Percentiles rank a stretch among this genome's conserved stretches.
Conservation (phyloP, 2,329 filamentous ascomycete species). For the Ophiostoma quercus region DNA sequence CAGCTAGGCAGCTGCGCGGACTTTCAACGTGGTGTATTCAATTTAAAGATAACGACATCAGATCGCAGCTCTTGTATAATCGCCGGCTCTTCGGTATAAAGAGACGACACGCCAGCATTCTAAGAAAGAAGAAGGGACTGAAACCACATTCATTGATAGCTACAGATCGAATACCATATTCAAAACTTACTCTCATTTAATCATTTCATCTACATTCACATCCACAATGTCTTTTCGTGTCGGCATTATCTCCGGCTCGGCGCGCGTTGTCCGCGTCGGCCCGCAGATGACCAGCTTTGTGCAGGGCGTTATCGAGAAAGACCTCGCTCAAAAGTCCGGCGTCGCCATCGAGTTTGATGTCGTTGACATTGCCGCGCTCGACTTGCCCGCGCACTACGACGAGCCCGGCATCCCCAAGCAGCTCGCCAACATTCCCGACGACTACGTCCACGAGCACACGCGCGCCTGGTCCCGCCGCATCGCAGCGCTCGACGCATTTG, state of each 20-base stretch:
- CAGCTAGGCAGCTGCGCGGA: not conserved
- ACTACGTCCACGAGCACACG: conserved; percentile 35
- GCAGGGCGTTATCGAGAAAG: not conserved
- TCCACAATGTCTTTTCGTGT: not conserved
- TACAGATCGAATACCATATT: not conserved
- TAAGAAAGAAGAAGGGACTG: not conserved
- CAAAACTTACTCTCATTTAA: not conserved
- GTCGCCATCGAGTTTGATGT: not conserved
- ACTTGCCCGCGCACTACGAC: not conserved
- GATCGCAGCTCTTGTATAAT: not conserved
- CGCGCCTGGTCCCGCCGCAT: conserved; percentile 35
- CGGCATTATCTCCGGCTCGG: not conserved
- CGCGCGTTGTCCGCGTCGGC: not conserved
- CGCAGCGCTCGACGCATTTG: conserved; percentile 33
- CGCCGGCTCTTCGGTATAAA: not conserved
- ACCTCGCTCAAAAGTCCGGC: not conserved
- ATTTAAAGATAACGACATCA: not conserved
- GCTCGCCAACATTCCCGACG: conserved; percentile 27
- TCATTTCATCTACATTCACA: not conserved
- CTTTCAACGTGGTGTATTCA: not conserved
- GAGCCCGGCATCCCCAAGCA: not conserved
- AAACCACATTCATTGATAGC: not conserved
- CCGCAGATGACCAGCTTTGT: not conserved
- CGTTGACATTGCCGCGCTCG: not conserved
- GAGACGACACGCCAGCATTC: not conserved